Evolutionary conservation across 78 protist genomes (phyloP).

Genomic region (Trichosphaerium sp.): DNA sequence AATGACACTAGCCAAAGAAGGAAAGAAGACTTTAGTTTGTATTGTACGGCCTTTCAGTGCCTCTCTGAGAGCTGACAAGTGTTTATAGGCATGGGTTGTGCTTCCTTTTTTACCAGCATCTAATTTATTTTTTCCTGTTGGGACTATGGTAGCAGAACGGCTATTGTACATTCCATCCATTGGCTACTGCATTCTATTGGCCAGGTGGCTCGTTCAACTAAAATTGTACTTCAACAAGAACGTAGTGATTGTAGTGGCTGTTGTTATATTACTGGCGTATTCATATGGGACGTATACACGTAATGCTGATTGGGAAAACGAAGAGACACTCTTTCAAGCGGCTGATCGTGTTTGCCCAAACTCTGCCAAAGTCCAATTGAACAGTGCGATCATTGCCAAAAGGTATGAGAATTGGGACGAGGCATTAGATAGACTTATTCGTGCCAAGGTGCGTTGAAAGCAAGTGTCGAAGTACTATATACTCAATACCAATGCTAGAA

Average conservation of each 20-base stretch:
- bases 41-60: no score
- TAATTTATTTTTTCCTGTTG: conserved; percentile 16
- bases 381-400: conserved; percentile 1
- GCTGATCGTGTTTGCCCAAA: conserved; percentile 13
- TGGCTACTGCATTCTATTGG: conserved; percentile 10
- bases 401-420: neutral
- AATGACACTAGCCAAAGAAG: no score
- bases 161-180: conserved; percentile 25
- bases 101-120: neutral
- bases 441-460: neutral
- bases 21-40: no score
- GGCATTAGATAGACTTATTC: neutral
- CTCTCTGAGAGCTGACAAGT: no score
- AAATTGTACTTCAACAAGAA: neutral
- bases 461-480: neutral
- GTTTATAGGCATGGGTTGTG: conserved; percentile 1
- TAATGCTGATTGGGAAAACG: conserved; percentile 13
- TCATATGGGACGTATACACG: neutral
- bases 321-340: neutral
- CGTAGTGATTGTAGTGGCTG: neutral
- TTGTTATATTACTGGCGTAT: neutral
- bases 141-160: conserved; percentile 7
- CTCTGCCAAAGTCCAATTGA: conserved; percentile 19
- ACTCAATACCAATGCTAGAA: neutral
- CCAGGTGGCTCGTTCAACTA: conserved; percentile 1